These are phyloP conservation scores for Eucalyptus pauciflora DNA, from an alignment of 345 rosid species.

Conservation along the genomic window DNA sequence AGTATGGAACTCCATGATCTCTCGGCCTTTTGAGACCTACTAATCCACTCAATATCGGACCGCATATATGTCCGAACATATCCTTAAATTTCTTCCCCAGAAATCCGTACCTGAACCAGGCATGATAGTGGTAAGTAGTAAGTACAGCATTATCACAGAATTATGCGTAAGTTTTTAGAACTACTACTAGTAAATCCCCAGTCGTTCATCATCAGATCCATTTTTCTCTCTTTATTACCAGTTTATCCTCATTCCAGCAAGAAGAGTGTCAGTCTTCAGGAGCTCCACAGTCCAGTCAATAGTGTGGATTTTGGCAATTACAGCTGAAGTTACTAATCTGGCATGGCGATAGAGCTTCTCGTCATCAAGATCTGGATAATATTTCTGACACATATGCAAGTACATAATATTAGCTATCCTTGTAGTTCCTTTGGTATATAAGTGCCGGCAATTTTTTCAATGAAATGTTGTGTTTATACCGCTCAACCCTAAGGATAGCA, in stretches of 20 bases:
- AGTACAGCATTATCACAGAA: background rate
- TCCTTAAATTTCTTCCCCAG: slow-evolving; percentile 69
- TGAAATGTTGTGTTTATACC: background rate
- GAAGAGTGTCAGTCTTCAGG: slow-evolving; percentile 54
- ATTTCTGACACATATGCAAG: slow-evolving; percentile 9
- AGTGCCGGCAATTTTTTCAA: background rate
- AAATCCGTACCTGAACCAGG: slow-evolving; percentile 36
- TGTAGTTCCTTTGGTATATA: background rate
- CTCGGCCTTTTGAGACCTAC: slow-evolving; percentile 60
- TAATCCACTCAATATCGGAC: slow-evolving; percentile 53
- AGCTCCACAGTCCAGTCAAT: slow-evolving; percentile 84
- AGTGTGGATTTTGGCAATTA: slow-evolving; percentile 79
- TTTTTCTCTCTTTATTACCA: slow-evolving; percentile 20
- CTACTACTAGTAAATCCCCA: background rate
- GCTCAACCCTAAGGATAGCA: background rate
- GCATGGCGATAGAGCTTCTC: slow-evolving; percentile 54
- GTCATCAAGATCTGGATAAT: slow-evolving; percentile 45
- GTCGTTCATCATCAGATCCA: background rate
- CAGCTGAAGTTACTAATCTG: slow-evolving; percentile 67
- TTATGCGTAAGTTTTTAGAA: background rate
- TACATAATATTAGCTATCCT: background rate
- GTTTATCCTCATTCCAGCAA: slow-evolving; percentile 60
- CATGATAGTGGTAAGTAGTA: background rate
- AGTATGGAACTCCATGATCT: slow-evolving; percentile 77
- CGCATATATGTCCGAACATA: slow-evolving; percentile 34